phyloP scores from a whole-genome alignment of 768 basidiomycete species.

The Suillus occidentalis region DNA sequence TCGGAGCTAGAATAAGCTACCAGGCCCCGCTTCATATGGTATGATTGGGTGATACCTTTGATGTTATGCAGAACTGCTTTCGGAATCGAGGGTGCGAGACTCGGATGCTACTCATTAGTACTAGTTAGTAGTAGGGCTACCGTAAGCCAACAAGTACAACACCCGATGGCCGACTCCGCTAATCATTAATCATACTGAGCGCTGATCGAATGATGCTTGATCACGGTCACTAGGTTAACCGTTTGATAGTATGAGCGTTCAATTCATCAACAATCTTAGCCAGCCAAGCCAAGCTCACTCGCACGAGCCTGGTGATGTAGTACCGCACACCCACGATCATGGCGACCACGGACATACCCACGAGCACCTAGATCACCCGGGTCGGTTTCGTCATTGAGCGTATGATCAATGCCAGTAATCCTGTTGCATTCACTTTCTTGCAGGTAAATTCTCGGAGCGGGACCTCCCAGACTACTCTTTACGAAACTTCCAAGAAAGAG shows the following conservation, averaged over 20 bases:
- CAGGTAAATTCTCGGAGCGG: constrained; percentile 89
- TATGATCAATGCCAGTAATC: neutral
- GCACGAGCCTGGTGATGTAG: constrained; percentile 46
- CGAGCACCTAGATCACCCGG: constrained; percentile 88
- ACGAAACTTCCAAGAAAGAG: constrained; percentile 88
- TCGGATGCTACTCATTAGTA: no score
- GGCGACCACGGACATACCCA: constrained; percentile 94
- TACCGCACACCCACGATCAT: constrained; percentile 51
- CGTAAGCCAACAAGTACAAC: neutral
- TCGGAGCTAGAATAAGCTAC: constrained; percentile 56
- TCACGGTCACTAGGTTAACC: neutral
- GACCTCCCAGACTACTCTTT: constrained; percentile 86
- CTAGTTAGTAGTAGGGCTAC: neutral
- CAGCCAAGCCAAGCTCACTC: constrained; percentile 44
- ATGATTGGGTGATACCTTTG: neutral
- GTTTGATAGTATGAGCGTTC: constrained; percentile 53
- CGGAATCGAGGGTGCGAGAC: no score
- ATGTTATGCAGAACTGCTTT: neutral
- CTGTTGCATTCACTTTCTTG: neutral
- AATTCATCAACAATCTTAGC: constrained; percentile 69
- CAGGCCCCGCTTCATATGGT: constrained; percentile 33
- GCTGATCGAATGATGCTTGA: neutral
- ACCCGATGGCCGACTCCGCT: neutral
- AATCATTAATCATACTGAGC: neutral
- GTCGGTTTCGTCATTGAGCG: constrained; percentile 38